phyloP scores from a whole-genome alignment of 192 early-diverging fungal genomes.

The Backusella tarrabulga region DNA sequence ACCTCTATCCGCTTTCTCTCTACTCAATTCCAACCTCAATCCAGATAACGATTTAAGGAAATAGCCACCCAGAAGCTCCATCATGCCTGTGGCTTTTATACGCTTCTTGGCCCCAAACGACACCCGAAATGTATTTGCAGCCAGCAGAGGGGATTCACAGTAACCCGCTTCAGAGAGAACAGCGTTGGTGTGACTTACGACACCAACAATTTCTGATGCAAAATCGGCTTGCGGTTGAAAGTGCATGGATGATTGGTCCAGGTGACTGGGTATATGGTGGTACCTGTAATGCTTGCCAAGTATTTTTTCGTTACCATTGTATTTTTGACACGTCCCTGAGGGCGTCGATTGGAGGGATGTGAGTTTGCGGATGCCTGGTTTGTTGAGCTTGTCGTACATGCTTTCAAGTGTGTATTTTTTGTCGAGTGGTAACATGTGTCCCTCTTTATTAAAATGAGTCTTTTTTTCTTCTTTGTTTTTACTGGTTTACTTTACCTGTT shows the following conservation, averaged over 20 bases:
- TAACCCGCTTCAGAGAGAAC: conserved; percentile 36
- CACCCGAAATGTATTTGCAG: conserved; percentile 8
- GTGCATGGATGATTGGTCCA: conserved; percentile 38
- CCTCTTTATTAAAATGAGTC: conserved; percentile 37
- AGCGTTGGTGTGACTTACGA: conserved; percentile 7
- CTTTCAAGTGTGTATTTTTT: conserved; percentile 17
- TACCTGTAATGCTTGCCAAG: background rate
- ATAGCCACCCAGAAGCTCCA: conserved; percentile 35
- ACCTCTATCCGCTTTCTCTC: conserved; percentile 15
- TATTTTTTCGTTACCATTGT: background rate
- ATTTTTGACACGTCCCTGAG: conserved; percentile 3
- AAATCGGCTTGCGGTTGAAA: conserved; percentile 50
- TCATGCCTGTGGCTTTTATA: conserved; percentile 13
- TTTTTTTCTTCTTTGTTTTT: background rate
- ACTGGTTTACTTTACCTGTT: conserved; percentile 51
- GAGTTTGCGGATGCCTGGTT: background rate
- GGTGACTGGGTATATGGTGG: background rate
- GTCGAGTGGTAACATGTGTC: conserved; percentile 52
- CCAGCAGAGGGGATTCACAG: conserved; percentile 40
- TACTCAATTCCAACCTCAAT: conserved; percentile 35
- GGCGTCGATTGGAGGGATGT: background rate
- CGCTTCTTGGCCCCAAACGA: conserved; percentile 19
- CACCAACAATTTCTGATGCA: conserved; percentile 47
- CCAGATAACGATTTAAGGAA: conserved; percentile 33
- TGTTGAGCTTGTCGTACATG: background rate